A percentile compares a stretch with the other conserved stretches of the same genome.
phyloP scores from a whole-genome alignment of 805 yeast genomes.

The Kodamaea laetipori region DNA sequence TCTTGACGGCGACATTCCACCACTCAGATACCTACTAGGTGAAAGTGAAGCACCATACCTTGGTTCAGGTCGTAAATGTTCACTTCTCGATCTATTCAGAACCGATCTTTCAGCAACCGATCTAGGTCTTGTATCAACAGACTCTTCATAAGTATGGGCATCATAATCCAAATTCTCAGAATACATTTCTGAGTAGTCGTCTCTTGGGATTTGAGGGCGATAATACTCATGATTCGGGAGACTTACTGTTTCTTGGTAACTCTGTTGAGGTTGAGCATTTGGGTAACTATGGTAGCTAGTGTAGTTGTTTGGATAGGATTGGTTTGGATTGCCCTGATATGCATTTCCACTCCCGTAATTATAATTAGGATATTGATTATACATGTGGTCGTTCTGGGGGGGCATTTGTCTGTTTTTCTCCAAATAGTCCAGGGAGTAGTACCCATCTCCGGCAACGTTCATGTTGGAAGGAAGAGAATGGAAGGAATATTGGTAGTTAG shows the following conservation, averaged over 20 bases:
- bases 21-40: too few species aligned
- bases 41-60: too few species aligned
- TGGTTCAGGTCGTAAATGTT: too few species aligned
- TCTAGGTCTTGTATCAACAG: too few species aligned
- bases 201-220: not conserved
- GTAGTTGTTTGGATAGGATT: not conserved
- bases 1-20: too few species aligned
- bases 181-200: not conserved
- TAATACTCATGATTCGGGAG: not conserved
- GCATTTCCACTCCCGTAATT: not conserved
- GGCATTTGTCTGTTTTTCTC: slow-evolving; percentile 22
- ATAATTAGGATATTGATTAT: slow-evolving; percentile 5
- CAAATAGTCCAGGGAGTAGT: slow-evolving; percentile 39
- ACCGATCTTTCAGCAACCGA: too few species aligned
- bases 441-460: slow-evolving; percentile 47
- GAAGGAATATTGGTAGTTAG: too few species aligned
- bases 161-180: not conserved
- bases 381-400: slow-evolving; percentile 5
- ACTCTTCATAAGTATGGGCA: not conserved
- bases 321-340: not conserved
- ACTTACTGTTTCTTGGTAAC: not conserved
- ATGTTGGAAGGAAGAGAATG: slow-evolving; percentile 20
- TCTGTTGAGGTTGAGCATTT: not conserved
- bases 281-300: not conserved
- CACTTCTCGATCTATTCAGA: too few species aligned